A percentile compares a stretch with the other conserved stretches of the same genome.
phyloP scores from a whole-genome alignment of 805 yeast species.

The Metschnikowia picachoensis region DNA sequence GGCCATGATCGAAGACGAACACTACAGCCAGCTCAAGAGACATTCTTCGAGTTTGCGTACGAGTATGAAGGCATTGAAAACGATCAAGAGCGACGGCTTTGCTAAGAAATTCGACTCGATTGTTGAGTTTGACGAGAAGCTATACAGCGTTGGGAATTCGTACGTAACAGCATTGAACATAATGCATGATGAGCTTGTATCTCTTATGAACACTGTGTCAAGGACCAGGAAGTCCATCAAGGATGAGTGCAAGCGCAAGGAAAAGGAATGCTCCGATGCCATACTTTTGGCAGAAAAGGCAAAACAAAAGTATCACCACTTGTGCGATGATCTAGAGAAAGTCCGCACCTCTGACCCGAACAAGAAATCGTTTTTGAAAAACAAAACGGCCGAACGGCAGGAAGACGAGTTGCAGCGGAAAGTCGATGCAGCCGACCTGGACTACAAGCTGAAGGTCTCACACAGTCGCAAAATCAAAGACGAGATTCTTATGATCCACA shows the following conservation, averaged over 20 bases:
- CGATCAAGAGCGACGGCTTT: conserved; percentile 62
- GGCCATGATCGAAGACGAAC: conserved; percentile 74
- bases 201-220: conserved; percentile 66
- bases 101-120: conserved; percentile 62
- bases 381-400: conserved; percentile 76
- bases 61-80: conserved; percentile 39
- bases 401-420: conserved; percentile 85
- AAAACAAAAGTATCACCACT: conserved; percentile 61
- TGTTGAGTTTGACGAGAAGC: conserved; percentile 72
- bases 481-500: conserved; percentile 63
- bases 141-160: conserved; percentile 63
- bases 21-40: conserved; percentile 69
- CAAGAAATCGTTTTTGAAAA: conserved; percentile 76
- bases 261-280: conserved; percentile 80
- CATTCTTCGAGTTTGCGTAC: conserved; percentile 55
- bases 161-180: conserved; percentile 75
- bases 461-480: conserved; percentile 69
- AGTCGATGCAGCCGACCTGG: conserved; percentile 80
- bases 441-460: conserved; percentile 74
- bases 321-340: conserved; percentile 85
- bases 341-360: conserved; percentile 77
- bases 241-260: conserved; percentile 77
- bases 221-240: conserved; percentile 72
- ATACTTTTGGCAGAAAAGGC: conserved; percentile 87
- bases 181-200: conserved; percentile 80